Base-by-base conservation (phyloP, 2,329 filamentous ascomycete genomes). In the Blastomyces gilchristii region DNA sequence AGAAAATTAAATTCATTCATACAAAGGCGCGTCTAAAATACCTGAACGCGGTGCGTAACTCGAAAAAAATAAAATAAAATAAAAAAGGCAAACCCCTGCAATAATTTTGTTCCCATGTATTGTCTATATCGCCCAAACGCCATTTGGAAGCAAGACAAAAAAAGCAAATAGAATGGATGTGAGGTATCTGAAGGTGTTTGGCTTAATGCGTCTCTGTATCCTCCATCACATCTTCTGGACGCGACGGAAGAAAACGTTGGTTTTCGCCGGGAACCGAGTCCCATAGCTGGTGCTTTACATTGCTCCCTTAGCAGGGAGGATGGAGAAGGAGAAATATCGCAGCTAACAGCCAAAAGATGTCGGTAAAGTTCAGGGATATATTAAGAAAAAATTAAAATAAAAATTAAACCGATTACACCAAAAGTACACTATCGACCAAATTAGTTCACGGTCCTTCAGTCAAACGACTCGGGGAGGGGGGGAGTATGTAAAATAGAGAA, bases 391-490 rank as follows among this genome's bases (percentile, higher is more conserved):
- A 22, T 22, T 22, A 2, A 14, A 9, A 1, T 9, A 9, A 6
- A 37, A 37, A 37, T 5, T 5, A 22, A 22, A 31, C 8, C 37
- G 43, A 53, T 67, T 64, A 69, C 50, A 69, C 67, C n/a, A 69
- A 65, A 37, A 69, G 65, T 43, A 69, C 67, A 34, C 67, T 68
- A 47, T 63, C n/a, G 25, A 56, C 16, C 16, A 28, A 39, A 53
- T 54, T 52, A 60, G 50, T 59, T 52, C 1, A 45, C 7, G 34
- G 49, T 22, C 50, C 18, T 25, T 28, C 25, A 57, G 54, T 47
- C 0, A 39, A 11, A 39, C 14, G 16, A 12, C 58, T 22, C 31
- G 57, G 14, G 2, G 37, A 58, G 2, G 14, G 18, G 11, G 18
- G 7, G 31, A 34, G 28, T 12, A 31, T 49, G 50, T 0, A 54